phyloP scores from a whole-genome alignment of 176 grass and related monocot species.

The Cymbopogon citratus region DNA sequence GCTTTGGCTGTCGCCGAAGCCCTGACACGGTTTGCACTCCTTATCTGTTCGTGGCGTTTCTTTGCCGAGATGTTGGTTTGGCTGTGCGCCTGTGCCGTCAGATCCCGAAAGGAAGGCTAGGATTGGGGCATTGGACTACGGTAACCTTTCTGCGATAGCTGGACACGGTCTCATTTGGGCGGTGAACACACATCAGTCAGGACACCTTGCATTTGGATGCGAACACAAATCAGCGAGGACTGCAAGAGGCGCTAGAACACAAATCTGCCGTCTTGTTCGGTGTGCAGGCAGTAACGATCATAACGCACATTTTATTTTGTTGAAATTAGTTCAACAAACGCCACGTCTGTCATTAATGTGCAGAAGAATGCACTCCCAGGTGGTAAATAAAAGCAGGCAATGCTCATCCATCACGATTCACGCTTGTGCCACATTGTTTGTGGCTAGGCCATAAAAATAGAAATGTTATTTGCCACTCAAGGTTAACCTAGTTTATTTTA shows the following conservation, averaged over 20 bases:
- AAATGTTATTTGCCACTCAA: neutral
- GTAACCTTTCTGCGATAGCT: neutral
- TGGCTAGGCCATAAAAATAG: neutral
- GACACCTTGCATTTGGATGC: no score
- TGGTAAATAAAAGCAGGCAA: neutral
- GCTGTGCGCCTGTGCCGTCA: neutral
- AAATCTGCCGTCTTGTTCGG: no score
- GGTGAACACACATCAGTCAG: no score
- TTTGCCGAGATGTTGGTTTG: neutral
- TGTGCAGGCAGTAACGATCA: no score
- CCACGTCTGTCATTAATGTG: neutral
- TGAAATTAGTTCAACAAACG: no score
- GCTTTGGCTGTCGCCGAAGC: neutral
- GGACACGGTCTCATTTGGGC: no score
- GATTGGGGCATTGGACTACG: neutral
- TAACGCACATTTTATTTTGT: no score
- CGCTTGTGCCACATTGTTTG: neutral
- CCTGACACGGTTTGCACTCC: neutral
- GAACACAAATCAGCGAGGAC: no score
- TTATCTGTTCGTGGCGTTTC: constrained; percentile 29
- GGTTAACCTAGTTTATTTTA: constrained; percentile 33
- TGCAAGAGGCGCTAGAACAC: no score
- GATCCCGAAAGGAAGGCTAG: neutral
- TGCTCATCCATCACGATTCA: neutral
- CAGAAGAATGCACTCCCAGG: neutral